Base-by-base conservation (phyloP, 768 basidiomycete genomes). In the Tephrocybe sp. region DNA sequence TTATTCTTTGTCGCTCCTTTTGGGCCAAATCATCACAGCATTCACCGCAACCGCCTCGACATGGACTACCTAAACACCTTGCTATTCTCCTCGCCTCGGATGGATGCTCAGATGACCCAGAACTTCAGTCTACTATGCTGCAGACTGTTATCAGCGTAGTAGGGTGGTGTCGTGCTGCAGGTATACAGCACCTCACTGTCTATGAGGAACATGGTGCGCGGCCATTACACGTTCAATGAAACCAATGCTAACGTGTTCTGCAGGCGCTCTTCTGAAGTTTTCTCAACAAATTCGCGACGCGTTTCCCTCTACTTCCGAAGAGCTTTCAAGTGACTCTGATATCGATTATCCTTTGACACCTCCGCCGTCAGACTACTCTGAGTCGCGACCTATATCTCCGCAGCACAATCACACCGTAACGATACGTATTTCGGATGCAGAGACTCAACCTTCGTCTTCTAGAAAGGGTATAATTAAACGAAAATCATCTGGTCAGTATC, bases 341-440 rank as follows among this genome's bases (percentile, higher is more conserved):
- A 65, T 78, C 3, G 79, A 83, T 60, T 89, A 83, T 64, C 89
- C 89, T 35, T 71, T 81, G 39, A 91, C 89, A 0, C 89, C 89
- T n/a, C 89, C 89, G 3, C 70, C 78, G 14, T 91, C 89, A 7
- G 88, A 89, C 63, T 77, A 76, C 59, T 82, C 85, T 20, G 80
- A 78, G 20, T 87, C 87, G 10, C 73, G 83, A 50, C 74, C 83
- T 23, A 68, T 82, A 20, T 84, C 85, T 2, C 85, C 85, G 9
- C 74, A 68, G 46, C 53, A 65, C 16, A 60, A 61, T 20, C 58
- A 64, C 26, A 66, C 61, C n/a, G 38, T 66, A 11, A 53, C 31
- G 50, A 48, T 55, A 14, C 57, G 41, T 17, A 47, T 60, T 14
- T 36, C 43, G 17, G 49, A 33, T 13, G 48, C 48, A 36, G 34